phyloP scores from a whole-genome alignment of 345 rosid genomes.

The Euphorbia lathyris region DNA sequence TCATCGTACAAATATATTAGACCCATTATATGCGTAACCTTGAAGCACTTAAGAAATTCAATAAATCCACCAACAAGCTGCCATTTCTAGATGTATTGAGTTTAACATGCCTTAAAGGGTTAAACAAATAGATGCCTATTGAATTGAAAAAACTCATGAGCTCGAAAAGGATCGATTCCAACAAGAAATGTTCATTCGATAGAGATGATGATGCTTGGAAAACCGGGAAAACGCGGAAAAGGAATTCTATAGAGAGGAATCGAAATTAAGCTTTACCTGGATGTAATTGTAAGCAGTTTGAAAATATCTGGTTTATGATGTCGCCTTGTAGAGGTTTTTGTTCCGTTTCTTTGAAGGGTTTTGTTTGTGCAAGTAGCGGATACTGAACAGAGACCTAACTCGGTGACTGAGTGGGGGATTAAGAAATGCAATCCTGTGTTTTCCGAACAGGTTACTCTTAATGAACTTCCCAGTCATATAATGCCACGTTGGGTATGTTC shows the following conservation, averaged over 20 bases:
- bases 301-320: not conserved
- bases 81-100: slow-evolving; percentile 2
- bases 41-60: slow-evolving; percentile 14
- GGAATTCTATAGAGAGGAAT: not conserved
- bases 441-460: too few species aligned
- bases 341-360: not conserved
- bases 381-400: too few species aligned
- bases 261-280: slow-evolving; percentile 12
- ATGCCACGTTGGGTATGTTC: too few species aligned
- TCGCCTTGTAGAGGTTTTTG: too few species aligned
- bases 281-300: not conserved
- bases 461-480: too few species aligned
- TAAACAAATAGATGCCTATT: slow-evolving; percentile 26
- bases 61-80: slow-evolving; percentile 12
- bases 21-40: slow-evolving; percentile 46
- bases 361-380: not conserved
- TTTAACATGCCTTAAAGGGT: not conserved
- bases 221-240: not conserved
- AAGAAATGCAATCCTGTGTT: too few species aligned
- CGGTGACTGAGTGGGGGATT: too few species aligned
- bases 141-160: slow-evolving; percentile 11
- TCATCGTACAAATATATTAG: slow-evolving; percentile 38
- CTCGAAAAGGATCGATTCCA: not conserved
- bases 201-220: not conserved
- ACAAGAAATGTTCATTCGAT: slow-evolving; percentile 1